Percentiles rank a stretch among this genome's conserved stretches.
phyloP scores from a whole-genome alignment of 169 alveolate species.

The Miamiensis avidus region DNA sequence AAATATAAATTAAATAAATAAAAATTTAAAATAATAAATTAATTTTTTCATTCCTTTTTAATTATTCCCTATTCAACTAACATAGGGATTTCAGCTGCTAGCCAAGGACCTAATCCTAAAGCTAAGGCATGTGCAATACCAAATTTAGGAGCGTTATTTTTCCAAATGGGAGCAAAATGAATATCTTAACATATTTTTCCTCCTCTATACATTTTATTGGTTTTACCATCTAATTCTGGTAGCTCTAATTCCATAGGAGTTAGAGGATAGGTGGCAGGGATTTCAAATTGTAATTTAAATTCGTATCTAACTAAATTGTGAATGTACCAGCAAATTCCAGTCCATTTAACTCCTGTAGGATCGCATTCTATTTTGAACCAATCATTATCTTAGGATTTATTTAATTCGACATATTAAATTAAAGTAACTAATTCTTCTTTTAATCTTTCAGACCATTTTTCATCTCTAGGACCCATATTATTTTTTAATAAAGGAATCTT shows the following conservation, averaged over 20 bases:
- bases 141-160: conserved; percentile 91
- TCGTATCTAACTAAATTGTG: conserved; percentile 92
- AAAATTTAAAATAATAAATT: too few relatives aligned
- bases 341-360: conserved; percentile 94
- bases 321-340: conserved; percentile 96
- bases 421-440: conserved; percentile 94
- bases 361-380: conserved; percentile 95
- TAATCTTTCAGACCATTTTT: conserved; percentile 85
- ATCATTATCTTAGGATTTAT: conserved; percentile 92
- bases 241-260: conserved; percentile 94
- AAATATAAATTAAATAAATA: too few relatives aligned
- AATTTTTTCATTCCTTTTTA: conserved; percentile 36
- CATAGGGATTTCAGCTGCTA: conserved; percentile 97
- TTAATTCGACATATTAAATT: conserved; percentile 87
- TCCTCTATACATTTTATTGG: conserved; percentile 98
- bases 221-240: conserved; percentile 96
- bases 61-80: conserved; percentile 73
- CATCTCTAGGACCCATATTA: conserved; percentile 94
- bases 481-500: conserved; percentile 86
- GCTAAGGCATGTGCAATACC: conserved; percentile 97
- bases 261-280: conserved; percentile 96
- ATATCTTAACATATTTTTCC: conserved; percentile 96
- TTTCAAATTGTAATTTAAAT: conserved; percentile 91
- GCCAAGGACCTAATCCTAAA: conserved; percentile 97
- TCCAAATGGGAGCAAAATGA: conserved; percentile 97